Evolutionary conservation across 805 yeast genomes (phyloP), one percentile per base, ranked within the genome.

Genomic region (Lipomyces japonicus): DNA sequence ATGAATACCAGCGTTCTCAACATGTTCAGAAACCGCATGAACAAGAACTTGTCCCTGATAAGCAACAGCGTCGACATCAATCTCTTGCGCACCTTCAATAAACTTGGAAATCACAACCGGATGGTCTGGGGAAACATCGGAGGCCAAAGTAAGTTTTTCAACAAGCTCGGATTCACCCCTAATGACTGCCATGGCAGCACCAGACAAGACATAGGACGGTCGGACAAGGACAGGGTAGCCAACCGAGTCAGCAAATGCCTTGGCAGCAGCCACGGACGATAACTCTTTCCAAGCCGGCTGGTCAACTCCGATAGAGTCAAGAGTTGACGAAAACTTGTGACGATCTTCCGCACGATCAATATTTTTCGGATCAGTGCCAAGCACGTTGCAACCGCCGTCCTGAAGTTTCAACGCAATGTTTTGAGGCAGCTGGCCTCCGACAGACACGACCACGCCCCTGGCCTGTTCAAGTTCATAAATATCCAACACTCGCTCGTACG

Each of bases 201-300:
- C 98, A 50, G 96, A 86, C 58, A 91, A 77, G 42, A 91, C 98
- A 66, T 91, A 91, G 1, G 97, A 90, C 45, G 98, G 98, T 74
- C 98, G 87, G 53, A 91, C 96, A 61, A 91, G 78, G 9, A 91
- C 98, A 44, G 98, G 98, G 78, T 82, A 91, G 21, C 90, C 87
- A 48, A 91, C 97, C 60, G 78, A 76, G 47, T 79, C 74, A 43
- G 97, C 97, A 70, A 91, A 91, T 18, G 66, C 70, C 67, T 83
- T 84, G 52, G 98, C 98, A 55, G 84, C 96, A 37, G 73, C 82
- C 41, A 90, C 71, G 36, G 95, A 84, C 31, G 95, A 81, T 62
- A 91, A 79, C 74, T 93, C 97, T 70, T 88, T 87, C 98, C 98
- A 91, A 58, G 86, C 86, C 38, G 98, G 98, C 76, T 91, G 98